phyloP scores from a whole-genome alignment of 108 stramenopile species.

The Pseudonitzschia multistriata region DNA sequence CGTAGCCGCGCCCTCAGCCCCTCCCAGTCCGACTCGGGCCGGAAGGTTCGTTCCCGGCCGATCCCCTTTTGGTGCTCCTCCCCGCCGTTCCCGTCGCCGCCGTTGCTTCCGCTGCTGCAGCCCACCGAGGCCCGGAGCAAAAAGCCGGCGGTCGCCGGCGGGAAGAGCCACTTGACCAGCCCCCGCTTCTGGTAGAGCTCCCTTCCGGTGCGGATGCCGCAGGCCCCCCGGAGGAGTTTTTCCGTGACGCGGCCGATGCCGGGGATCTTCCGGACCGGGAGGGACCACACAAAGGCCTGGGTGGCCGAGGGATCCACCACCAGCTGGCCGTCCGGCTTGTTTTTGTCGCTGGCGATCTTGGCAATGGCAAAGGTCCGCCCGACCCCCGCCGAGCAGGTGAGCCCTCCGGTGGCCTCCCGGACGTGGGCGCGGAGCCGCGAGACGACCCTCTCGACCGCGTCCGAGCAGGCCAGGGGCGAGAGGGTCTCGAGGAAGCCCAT shows the following conservation, averaged over 20 bases:
- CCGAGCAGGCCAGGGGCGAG: conserved; percentile 20
- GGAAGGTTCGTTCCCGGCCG: conserved; percentile 90
- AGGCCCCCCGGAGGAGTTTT: conserved; percentile 65
- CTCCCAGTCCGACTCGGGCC: conserved; percentile 50
- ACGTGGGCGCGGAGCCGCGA: conserved; percentile 71
- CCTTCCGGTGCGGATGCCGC: conserved; percentile 73
- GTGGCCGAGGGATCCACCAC: conserved; percentile 66
- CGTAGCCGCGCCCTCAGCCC: conserved; percentile 62
- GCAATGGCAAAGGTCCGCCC: conserved; percentile 88
- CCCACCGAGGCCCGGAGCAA: conserved; percentile 77
- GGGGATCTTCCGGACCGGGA: conserved; percentile 75
- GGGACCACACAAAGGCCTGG: conserved; percentile 63
- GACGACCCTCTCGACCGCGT: conserved; percentile 41
- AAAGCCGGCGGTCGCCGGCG: conserved; percentile 58
- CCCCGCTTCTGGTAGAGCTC: conserved; percentile 81
- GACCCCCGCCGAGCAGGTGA: conserved; percentile 94
- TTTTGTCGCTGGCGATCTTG: conserved; percentile 90
- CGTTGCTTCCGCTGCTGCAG: conserved; percentile 20
- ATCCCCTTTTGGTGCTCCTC: conserved; percentile 71
- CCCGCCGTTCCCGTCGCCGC: conserved; percentile 6
- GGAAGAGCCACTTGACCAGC: conserved; percentile 60
- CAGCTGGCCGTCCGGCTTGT: conserved; percentile 97
- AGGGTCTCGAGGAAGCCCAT: conserved; percentile 8
- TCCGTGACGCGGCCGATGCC: conserved; percentile 95
- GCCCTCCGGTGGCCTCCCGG: conserved; percentile 55